phyloP scores from a whole-genome alignment of 208 protist species.

The Leishmania major region DNA sequence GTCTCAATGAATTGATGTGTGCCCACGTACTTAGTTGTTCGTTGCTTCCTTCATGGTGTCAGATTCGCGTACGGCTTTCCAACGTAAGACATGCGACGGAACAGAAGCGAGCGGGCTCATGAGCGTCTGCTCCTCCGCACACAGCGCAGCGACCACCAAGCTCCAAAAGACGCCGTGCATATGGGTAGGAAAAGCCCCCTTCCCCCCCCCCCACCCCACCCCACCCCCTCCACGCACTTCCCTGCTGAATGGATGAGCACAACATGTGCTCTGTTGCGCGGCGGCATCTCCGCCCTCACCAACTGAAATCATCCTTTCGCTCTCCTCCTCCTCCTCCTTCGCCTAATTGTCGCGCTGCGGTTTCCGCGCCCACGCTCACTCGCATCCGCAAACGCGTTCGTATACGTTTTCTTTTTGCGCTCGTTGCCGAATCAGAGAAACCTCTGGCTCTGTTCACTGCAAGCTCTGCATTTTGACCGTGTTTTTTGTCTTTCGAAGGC shows the following conservation, averaged over 20 bases:
- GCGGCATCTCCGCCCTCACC: background rate
- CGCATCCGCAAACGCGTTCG: background rate
- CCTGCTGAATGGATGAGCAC: background rate
- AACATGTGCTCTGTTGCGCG: background rate
- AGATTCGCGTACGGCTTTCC: background rate
- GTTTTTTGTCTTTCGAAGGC: background rate
- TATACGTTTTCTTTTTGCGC: no score
- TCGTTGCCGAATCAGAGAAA: background rate
- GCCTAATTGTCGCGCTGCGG: background rate
- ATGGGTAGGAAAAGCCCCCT: background rate
- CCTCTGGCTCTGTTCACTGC: conserved; percentile 11
- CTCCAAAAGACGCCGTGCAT: background rate
- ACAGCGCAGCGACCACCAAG: background rate
- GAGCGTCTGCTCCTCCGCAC: background rate
- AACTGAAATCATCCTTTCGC: background rate
- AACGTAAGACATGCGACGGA: background rate
- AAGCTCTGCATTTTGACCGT: background rate
- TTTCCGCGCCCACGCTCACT: background rate
- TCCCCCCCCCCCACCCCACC: background rate
- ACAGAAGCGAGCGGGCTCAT: background rate
- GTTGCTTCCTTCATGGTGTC: background rate
- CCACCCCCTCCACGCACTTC: background rate
- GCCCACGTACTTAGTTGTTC: background rate
- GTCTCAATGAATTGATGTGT: background rate
- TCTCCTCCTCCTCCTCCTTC: no score